Percentiles rank a stretch among this genome's conserved stretches.
phyloP scores from a whole-genome alignment of 495 filamentous ascomycete genomes.

The Penicillium egyptiacum region DNA sequence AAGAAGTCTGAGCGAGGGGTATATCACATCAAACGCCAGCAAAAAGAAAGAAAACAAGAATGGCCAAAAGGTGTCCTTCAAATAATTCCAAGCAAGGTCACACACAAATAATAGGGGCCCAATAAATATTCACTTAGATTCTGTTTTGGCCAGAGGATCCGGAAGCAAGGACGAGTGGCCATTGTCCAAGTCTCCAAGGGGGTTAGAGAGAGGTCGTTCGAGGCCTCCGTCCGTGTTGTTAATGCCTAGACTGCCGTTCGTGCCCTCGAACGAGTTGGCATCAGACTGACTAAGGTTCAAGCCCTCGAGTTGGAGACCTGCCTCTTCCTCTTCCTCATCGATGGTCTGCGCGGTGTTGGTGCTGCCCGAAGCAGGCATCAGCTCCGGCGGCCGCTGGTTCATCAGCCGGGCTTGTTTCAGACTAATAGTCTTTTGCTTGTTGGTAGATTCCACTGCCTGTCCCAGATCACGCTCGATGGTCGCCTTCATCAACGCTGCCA shows the following conservation, averaged over 20 bases:
- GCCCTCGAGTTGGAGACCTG: slow-evolving; percentile 39
- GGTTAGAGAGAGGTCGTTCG: slow-evolving; percentile 21
- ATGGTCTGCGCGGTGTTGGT: slow-evolving; percentile 20
- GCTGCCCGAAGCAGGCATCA: slow-evolving; percentile 56
- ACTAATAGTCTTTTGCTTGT: slow-evolving; percentile 90
- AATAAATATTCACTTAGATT: slow-evolving; percentile 22
- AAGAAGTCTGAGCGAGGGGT: slow-evolving; percentile 40
- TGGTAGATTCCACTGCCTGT: slow-evolving; percentile 77
- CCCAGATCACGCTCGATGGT: slow-evolving; percentile 93
- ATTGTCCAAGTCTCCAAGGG: slow-evolving; percentile 25
- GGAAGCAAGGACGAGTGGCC: slow-evolving; percentile 29
- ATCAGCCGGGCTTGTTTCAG: slow-evolving; percentile 78
- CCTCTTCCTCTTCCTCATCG: slow-evolving; percentile 30
- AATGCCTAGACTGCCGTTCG: slow-evolving; percentile 16
- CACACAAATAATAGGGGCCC: slow-evolving; percentile 4
- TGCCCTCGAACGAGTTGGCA: slow-evolving; percentile 20
- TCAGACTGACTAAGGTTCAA: slow-evolving; percentile 27
- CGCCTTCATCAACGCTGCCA: slow-evolving; percentile 98
- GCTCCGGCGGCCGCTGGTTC: slow-evolving; percentile 82
- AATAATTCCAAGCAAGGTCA: slow-evolving; percentile 3
- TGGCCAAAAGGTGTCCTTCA: slow-evolving; percentile 15
- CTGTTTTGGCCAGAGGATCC: slow-evolving; percentile 27
- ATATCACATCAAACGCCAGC: slow-evolving; percentile 51
- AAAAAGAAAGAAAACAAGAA: slow-evolving; percentile 17
- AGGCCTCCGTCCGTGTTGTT: slow-evolving; percentile 12